These are phyloP conservation scores for Dispira simplex DNA, from an alignment of 192 early-diverging fungal species.

Conservation along the genomic window DNA sequence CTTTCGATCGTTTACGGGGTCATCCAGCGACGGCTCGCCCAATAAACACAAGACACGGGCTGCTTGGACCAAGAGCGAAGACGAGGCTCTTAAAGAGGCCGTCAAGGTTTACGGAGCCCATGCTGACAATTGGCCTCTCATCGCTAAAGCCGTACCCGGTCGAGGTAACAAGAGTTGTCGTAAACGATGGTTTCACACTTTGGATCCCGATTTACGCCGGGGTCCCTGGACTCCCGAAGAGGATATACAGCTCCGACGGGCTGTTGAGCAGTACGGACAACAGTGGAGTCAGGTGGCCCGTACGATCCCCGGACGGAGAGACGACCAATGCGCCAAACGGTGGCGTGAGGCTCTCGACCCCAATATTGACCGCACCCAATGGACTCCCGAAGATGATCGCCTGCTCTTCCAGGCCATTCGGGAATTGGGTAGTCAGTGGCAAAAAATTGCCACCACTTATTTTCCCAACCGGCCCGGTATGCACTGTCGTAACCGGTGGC, in stretches of 20 bases:
- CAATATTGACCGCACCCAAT: conserved; percentile 50
- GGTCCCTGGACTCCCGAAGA: conserved; percentile 74
- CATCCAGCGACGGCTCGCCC: neutral
- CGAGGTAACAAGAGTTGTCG: conserved; percentile 72
- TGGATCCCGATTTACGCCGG: conserved; percentile 56
- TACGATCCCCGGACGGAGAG: conserved; percentile 60
- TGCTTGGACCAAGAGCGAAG: conserved; percentile 68
- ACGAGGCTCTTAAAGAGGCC: conserved; percentile 49
- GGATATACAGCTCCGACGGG: conserved; percentile 49
- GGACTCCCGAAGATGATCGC: conserved; percentile 50
- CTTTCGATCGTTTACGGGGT: neutral
- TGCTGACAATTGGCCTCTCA: conserved; percentile 63
- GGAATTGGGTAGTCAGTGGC: conserved; percentile 62
- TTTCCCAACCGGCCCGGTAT: conserved; percentile 60
- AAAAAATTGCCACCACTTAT: conserved; percentile 46
- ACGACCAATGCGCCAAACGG: conserved; percentile 81
- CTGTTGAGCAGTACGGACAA: conserved; percentile 47
- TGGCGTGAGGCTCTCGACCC: conserved; percentile 83
- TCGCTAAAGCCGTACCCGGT: conserved; percentile 56
- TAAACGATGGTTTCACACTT: conserved; percentile 68
- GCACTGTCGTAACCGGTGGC: conserved; percentile 69
- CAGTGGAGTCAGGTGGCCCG: conserved; percentile 76
- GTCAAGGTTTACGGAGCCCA: conserved; percentile 58
- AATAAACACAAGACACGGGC: conserved; percentile 19
- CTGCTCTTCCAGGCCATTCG: conserved; percentile 40